Base-by-base conservation (phyloP, 441 rosid genomes). In the Arabidopsis lyrata region DNA sequence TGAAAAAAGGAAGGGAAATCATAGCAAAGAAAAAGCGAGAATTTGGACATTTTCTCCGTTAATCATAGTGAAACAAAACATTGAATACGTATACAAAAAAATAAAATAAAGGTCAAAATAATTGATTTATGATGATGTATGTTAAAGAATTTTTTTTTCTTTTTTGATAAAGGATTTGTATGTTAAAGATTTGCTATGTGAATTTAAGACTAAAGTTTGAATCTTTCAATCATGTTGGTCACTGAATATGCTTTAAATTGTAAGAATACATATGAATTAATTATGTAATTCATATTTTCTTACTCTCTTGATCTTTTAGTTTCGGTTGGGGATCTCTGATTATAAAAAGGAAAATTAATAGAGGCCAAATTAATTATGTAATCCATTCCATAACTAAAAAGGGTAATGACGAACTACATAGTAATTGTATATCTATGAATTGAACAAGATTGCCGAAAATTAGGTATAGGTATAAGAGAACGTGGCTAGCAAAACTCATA, bases 401-500 rank as follows among this genome's bases (percentile, higher is more conserved):
- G 29, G 14, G 41, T 49, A 50, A 15, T 70, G 48, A 47, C 60
- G 24, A 70, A 8, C 39, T 31, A 13, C 22, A 14, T 31, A 72
- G 50, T n/a, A 69, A 18, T 24, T 18, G 18, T 18, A 49, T 20
- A 39, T 12, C 11, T 15, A 54, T 6, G 72, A 47, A 27, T 13
- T 56, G 50, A 57, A 57, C 24, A 66, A 64, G 41, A 73, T 56
- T 13, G 48, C 57, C 39, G 18, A 45, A 32, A 50, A 9, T 60
- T 27, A 39, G 60, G 68, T 15, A 4, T 39, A 60, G 4, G 20
- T 34, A 16, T 36, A 27, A 57, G 53, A 74, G 31, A 73, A 58
- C 68, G 78, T 74, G 78, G 73, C 47, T 66, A 49, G 31, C 78
- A 74, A 39, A 74, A 57, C 78, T 66, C 54, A 11, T 24, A 38